Evolutionary conservation across 2,329 filamentous ascomycete species (phyloP).

Genomic region (Thielaviopsis musarum): DNA sequence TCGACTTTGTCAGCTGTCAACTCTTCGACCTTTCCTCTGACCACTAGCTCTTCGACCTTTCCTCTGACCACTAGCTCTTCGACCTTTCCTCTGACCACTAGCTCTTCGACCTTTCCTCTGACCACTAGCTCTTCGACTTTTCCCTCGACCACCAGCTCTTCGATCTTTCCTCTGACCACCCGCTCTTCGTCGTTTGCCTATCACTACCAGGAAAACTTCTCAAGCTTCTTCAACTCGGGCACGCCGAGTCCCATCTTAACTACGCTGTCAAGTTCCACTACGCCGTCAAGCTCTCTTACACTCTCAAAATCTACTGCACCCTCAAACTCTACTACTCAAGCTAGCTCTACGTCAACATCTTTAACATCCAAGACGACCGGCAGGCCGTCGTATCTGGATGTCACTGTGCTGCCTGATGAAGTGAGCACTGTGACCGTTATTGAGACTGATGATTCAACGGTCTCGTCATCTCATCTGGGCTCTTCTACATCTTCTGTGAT

Average conservation of each 20-base stretch:
- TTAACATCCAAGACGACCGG: background rate
- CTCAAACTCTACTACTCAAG: background rate
- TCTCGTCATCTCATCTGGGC: background rate
- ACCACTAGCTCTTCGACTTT: background rate
- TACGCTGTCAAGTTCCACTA: background rate
- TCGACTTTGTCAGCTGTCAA: background rate
- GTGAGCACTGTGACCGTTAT: background rate
- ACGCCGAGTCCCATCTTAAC: conserved; percentile 10
- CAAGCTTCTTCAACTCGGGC: conserved; percentile 4
- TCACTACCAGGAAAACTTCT: background rate
- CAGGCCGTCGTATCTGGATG: background rate
- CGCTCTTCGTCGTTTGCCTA: background rate
- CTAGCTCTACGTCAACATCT: background rate
- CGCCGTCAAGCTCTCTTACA: background rate
- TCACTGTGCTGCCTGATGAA: background rate
- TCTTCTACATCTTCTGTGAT: background rate
- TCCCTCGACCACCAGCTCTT: background rate
- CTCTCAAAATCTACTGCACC: background rate
- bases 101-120: too few relatives aligned
- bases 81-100: background rate
- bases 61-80: background rate
- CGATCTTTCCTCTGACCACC: background rate
- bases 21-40: background rate
- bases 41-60: background rate
- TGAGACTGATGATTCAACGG: background rate